A percentile compares a stretch with the other conserved stretches of the same genome.
phyloP scores from a whole-genome alignment of 106 monocot species.

The Xerophyta viscosa region DNA sequence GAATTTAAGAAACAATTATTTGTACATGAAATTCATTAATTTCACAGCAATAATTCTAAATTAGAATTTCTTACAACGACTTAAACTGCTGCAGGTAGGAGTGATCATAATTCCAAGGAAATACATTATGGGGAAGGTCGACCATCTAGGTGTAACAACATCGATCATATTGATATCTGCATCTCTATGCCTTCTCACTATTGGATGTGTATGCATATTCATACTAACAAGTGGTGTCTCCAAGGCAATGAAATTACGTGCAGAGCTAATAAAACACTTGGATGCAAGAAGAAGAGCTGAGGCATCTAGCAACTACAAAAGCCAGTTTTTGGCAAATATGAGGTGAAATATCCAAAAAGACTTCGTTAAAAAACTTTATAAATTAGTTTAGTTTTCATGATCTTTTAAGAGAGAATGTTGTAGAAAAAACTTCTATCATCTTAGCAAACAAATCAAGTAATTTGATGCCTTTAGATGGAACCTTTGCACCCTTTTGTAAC shows the following conservation, averaged over 20 bases:
- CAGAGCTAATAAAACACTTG: slow-evolving; percentile 53
- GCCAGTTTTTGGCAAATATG: slow-evolving; percentile 63
- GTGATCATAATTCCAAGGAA: slow-evolving; percentile 59
- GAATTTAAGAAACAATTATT: no score
- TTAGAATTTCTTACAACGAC: no score
- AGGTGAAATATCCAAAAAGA: slow-evolving; percentile 28
- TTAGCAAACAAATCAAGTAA: no score
- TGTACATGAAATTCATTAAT: no score
- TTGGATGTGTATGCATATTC: slow-evolving; percentile 45
- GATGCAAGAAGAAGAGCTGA: slow-evolving; percentile 67
- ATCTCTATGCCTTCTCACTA: slow-evolving; percentile 33
- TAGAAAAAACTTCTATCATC: no score
- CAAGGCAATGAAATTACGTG: slow-evolving; percentile 54
- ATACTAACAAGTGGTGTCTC: slow-evolving; percentile 53
- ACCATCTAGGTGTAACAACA: slow-evolving; percentile 47
- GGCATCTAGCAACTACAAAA: slow-evolving; percentile 62
- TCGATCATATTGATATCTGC: slow-evolving; percentile 36
- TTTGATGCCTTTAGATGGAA: no score
- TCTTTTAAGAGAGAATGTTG: no score
- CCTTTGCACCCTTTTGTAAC: no score
- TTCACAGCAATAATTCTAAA: no score
- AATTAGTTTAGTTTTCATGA: no score
- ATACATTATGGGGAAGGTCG: slow-evolving; percentile 57
- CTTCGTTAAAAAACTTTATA: no score
- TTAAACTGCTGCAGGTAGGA: slow-evolving; percentile 31